Evolutionary conservation across 2,329 filamentous ascomycete genomes (phyloP).

Genomic region (Verticillium longisporum): DNA sequence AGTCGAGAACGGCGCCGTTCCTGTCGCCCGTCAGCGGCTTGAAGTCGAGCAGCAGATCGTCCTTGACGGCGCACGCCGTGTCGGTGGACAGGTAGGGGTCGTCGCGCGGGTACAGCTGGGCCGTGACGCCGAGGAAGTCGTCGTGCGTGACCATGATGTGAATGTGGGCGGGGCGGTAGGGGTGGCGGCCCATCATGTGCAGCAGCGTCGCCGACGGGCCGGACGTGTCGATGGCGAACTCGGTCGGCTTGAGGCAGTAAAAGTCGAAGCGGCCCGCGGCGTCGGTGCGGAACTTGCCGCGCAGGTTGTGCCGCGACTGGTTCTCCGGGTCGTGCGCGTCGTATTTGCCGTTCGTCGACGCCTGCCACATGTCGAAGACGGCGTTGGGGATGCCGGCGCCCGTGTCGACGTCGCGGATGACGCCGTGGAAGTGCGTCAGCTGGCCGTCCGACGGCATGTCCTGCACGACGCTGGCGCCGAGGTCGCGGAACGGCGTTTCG

Average conservation of each 20-base stretch:
- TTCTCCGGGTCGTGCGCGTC: constrained; percentile 64
- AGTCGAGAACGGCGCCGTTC: constrained; percentile 20
- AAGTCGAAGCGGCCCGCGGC: constrained; percentile 53
- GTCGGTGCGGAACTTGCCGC: constrained; percentile 59
- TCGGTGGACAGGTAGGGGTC: constrained; percentile 53
- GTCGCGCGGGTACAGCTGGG: constrained; percentile 66
- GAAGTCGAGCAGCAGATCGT: constrained; percentile 40
- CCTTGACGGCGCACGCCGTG: constrained; percentile 48
- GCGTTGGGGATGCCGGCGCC: constrained; percentile 59
- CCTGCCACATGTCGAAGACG: constrained; percentile 73
- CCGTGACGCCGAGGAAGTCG: constrained; percentile 60
- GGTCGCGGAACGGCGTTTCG: constrained; percentile 62
- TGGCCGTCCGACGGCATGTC: constrained; percentile 41
- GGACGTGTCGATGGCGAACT: constrained; percentile 20
- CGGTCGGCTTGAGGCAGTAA: constrained; percentile 49
- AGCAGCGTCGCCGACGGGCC: constrained; percentile 49
- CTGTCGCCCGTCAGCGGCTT: constrained; percentile 28
- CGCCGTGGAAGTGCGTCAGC: constrained; percentile 59
- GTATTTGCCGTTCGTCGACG: constrained; percentile 62
- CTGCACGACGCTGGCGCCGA: constrained; percentile 60
- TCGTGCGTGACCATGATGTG: constrained; percentile 47
- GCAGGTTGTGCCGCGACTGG: constrained; percentile 55
- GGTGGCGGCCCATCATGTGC: constrained; percentile 45
- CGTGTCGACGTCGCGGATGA: constrained; percentile 46
- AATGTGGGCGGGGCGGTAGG: constrained; percentile 52